These are phyloP conservation scores for Knoxdaviesia proteae DNA, from an alignment of 2,329 filamentous ascomycete genomes.

Conservation along the genomic window DNA sequence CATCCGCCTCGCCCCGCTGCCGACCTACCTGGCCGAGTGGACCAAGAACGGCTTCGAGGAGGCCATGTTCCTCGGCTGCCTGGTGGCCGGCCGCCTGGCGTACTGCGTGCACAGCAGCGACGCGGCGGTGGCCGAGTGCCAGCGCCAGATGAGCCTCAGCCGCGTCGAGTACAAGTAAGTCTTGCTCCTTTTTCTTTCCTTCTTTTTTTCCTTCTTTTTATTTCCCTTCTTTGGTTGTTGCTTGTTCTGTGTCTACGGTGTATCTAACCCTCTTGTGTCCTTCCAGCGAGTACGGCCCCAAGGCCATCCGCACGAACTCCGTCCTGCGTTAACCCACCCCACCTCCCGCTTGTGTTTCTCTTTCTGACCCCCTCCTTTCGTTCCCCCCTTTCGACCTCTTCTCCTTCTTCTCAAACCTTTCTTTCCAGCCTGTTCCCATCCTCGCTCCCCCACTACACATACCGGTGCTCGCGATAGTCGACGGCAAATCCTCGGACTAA, in stretches of 20 bases:
- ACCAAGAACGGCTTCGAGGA: constrained; percentile 65
- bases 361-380: background rate
- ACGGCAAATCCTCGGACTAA: too few relatives aligned
- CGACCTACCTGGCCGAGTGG: constrained; percentile 82
- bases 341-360: background rate
- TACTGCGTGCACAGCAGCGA: constrained; percentile 40
- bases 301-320: constrained; percentile 30
- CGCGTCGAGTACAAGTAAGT: constrained; percentile 41
- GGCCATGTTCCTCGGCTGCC: constrained; percentile 66
- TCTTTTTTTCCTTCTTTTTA: background rate
- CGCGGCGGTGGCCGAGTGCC: constrained; percentile 25
- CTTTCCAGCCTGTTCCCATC: too few relatives aligned
- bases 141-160: constrained; percentile 33
- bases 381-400: too few relatives aligned
- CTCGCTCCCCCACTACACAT: too few relatives aligned
- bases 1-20: constrained; percentile 58
- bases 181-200: background rate
- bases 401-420: too few relatives aligned
- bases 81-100: constrained; percentile 51
- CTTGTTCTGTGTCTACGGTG: background rate
- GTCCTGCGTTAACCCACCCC: constrained; percentile 22
- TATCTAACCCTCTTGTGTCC: background rate
- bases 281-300: constrained; percentile 30
- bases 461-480: too few relatives aligned
- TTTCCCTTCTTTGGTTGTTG: background rate